phyloP scores from a whole-genome alignment of 129 eudicot species.

The Tagetes erecta region DNA sequence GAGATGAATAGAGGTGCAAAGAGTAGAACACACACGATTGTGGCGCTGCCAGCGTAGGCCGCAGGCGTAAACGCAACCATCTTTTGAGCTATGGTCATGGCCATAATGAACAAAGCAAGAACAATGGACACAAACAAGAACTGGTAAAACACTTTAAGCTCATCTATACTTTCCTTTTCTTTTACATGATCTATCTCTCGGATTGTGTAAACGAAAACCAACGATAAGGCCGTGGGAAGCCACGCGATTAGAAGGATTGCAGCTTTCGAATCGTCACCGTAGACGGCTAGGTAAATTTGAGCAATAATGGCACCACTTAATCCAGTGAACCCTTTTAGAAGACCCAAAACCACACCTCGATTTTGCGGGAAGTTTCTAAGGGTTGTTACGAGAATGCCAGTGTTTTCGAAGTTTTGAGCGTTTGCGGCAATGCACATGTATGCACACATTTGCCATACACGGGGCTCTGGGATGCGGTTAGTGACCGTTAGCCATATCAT shows the following conservation, averaged over 20 bases:
- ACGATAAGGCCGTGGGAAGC: slow-evolving; percentile 80
- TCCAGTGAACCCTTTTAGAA: slow-evolving; percentile 79
- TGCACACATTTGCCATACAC: slow-evolving; percentile 76
- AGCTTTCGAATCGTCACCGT: slow-evolving; percentile 66
- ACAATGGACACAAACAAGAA: slow-evolving; percentile 52
- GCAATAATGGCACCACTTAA: slow-evolving; percentile 87
- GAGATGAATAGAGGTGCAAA: slow-evolving; percentile 61
- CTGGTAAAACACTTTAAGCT: slow-evolving; percentile 53
- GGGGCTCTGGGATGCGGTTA: slow-evolving; percentile 43
- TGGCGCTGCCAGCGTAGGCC: slow-evolving; percentile 59
- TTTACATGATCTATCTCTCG: slow-evolving; percentile 37
- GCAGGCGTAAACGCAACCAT: slow-evolving; percentile 37
- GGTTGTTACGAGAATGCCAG: slow-evolving; percentile 69
- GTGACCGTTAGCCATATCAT: slow-evolving; percentile 83
- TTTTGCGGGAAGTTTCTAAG: slow-evolving; percentile 79
- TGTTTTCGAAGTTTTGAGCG: slow-evolving; percentile 84
- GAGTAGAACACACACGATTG: slow-evolving; percentile 49
- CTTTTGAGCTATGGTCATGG: slow-evolving; percentile 56
- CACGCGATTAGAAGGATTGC: slow-evolving; percentile 74
- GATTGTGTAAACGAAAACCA: slow-evolving; percentile 59
- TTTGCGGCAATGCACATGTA: slow-evolving; percentile 90
- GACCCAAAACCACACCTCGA: slow-evolving; percentile 66
- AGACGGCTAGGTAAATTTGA: slow-evolving; percentile 68
- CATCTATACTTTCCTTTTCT: slow-evolving; percentile 24
- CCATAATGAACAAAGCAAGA: slow-evolving; percentile 70